A percentile compares a stretch with the other conserved stretches of the same genome.
Conservation (phyloP, 78 protist species). For the Andalucia godoyi region DNA sequence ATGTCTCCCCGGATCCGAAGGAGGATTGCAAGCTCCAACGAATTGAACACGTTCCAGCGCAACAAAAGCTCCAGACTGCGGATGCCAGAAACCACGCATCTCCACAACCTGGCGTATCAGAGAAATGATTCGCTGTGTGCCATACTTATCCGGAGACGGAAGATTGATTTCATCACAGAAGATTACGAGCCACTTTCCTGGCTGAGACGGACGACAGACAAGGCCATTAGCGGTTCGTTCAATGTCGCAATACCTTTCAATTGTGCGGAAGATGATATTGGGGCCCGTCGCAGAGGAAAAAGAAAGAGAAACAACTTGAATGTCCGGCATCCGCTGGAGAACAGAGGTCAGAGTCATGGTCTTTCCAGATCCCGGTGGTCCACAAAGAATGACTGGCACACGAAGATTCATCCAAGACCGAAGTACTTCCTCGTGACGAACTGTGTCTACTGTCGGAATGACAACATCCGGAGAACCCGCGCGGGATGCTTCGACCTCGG, state of each 20-base stretch:
- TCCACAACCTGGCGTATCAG: constrained; percentile 87
- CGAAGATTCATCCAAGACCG: constrained; percentile 69
- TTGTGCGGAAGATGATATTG: constrained; percentile 59
- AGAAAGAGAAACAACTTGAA: constrained; percentile 77
- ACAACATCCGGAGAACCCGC: constrained; percentile 79
- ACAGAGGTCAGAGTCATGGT: constrained; percentile 85
- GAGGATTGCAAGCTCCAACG: constrained; percentile 95
- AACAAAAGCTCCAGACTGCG: constrained; percentile 41
- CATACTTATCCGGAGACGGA: constrained; percentile 87
- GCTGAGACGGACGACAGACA: constrained; percentile 6
- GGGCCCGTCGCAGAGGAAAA: constrained; percentile 81
- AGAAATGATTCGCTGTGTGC: constrained; percentile 89
- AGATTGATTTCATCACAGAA: constrained; percentile 95
- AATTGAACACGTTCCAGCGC: constrained; percentile 74
- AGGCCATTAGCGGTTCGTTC: constrained; percentile 58
- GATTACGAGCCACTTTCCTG: constrained; percentile 73
- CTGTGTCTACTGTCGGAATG: constrained; percentile 92
- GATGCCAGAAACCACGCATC: constrained; percentile 90
- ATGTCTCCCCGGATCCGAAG: constrained; percentile 96
- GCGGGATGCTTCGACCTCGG: constrained; percentile 42
- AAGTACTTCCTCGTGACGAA: constrained; percentile 83
- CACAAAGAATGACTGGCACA: constrained; percentile 85
- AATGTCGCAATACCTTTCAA: constrained; percentile 67
- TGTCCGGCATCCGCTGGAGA: constrained; percentile 52
- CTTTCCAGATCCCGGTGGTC: constrained; percentile 96